Evolutionary conservation across 2,329 filamentous ascomycete genomes (phyloP).

Genomic region (Nigrospora oryzae): DNA sequence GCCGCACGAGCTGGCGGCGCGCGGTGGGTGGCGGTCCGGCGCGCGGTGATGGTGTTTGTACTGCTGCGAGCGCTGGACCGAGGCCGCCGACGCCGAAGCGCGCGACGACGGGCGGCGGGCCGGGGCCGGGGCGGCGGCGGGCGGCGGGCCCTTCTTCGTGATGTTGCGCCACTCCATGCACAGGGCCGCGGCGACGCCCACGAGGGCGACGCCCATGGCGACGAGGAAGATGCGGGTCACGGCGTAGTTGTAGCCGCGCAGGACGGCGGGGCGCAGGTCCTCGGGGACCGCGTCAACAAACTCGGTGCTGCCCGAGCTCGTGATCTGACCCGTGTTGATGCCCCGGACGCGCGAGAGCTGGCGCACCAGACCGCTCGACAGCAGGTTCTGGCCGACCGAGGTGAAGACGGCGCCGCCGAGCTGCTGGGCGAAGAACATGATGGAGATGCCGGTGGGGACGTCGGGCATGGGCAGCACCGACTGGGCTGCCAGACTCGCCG

Average conservation of each 20-base stretch:
- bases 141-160: conserved; percentile 29
- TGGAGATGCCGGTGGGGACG: conserved; percentile 30
- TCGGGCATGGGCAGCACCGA: conserved; percentile 31
- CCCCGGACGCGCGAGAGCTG: conserved; percentile 19
- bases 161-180: conserved; percentile 53
- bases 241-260: conserved; percentile 46
- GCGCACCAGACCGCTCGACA: conserved; percentile 26
- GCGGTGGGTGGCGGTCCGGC: too few species aligned
- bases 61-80: too few species aligned
- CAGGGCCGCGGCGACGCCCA: conserved; percentile 40
- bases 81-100: neutral
- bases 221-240: conserved; percentile 48
- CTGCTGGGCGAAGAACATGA: conserved; percentile 36
- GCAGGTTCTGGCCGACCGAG: conserved; percentile 34
- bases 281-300: conserved; percentile 39
- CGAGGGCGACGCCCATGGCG: conserved; percentile 37
- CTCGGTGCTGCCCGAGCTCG: conserved; percentile 34
- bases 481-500: conserved; percentile 43
- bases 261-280: conserved; percentile 36
- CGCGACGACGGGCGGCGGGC: neutral
- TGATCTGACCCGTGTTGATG: conserved; percentile 23
- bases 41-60: too few species aligned
- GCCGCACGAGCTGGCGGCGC: too few species aligned
- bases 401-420: conserved; percentile 37
- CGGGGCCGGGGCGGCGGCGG: neutral